Evolutionary conservation across 2,329 filamentous ascomycete genomes (phyloP).

Genomic region (Gnomoniopsis sp.): DNA sequence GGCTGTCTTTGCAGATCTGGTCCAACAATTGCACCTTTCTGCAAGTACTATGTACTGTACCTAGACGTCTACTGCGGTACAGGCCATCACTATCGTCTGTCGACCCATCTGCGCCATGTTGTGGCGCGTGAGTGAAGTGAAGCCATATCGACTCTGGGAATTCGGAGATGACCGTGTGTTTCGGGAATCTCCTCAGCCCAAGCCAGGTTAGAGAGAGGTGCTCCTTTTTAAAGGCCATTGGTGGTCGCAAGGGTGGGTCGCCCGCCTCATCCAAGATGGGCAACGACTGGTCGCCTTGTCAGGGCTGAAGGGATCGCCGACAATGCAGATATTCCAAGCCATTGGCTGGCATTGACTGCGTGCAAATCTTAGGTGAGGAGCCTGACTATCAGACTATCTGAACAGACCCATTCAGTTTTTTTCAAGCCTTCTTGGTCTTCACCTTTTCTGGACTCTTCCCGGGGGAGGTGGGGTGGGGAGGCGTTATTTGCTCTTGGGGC

Average conservation of each 20-base stretch:
- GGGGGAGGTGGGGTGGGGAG: no score
- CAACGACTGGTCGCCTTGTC: slow-evolving; percentile 17
- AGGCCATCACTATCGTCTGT: no score
- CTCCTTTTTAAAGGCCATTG: neutral
- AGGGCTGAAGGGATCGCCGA: slow-evolving; percentile 17
- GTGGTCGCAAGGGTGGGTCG: neutral
- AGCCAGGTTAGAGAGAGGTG: neutral
- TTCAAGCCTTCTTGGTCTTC: neutral
- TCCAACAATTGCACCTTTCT: neutral
- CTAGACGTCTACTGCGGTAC: neutral
- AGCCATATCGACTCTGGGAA: neutral
- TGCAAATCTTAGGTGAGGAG: slow-evolving; percentile 6
- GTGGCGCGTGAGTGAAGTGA: neutral
- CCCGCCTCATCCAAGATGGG: slow-evolving; percentile 16
- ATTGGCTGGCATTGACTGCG: slow-evolving; percentile 15
- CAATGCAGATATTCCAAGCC: neutral
- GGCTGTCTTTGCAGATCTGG: neutral
- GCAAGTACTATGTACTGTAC: no score
- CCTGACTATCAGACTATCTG: neutral
- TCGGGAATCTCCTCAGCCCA: neutral
- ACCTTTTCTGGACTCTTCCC: neutral
- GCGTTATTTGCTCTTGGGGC: neutral
- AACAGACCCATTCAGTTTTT: neutral
- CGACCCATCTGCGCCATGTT: neutral
- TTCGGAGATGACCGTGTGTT: neutral